Evolutionary conservation across 805 yeast genomes (phyloP).

Genomic region (Hanseniaspora taiwanica): DNA sequence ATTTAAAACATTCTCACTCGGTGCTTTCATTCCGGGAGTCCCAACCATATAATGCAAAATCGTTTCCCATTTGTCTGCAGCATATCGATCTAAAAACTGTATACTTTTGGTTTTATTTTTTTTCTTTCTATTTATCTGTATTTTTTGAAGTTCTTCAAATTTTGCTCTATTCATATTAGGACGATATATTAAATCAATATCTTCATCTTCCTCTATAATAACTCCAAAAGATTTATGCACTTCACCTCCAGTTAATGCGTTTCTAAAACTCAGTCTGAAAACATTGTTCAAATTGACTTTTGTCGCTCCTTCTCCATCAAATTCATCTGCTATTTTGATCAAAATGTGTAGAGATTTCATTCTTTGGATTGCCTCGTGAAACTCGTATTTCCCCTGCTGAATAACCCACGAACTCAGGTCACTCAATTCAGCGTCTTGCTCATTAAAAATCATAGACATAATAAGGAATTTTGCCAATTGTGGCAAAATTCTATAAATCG

Average conservation of each 20-base stretch:
- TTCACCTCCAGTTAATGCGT: constrained; percentile 73
- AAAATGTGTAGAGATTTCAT: constrained; percentile 65
- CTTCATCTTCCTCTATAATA: constrained; percentile 42
- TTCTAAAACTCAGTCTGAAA: constrained; percentile 62
- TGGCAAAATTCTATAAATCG: constrained; percentile 82
- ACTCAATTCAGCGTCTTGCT: constrained; percentile 50
- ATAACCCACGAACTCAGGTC: constrained; percentile 68
- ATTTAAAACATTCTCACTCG: constrained; percentile 71
- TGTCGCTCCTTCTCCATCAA: constrained; percentile 15
- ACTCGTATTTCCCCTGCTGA: constrained; percentile 35
- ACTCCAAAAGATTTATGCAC: constrained; percentile 65
- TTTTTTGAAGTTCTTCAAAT: constrained; percentile 1
- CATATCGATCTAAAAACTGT: constrained; percentile 64
- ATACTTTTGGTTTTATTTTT: constrained; percentile 22
- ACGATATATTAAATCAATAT: constrained; percentile 33
- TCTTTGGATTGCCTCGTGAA: constrained; percentile 68
- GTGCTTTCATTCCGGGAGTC: constrained; percentile 54
- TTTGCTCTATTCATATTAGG: constrained; percentile 1
- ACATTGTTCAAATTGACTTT: constrained; percentile 46
- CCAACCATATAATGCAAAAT: constrained; percentile 97
- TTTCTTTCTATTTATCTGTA: background rate
- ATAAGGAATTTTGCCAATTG: constrained; percentile 79
- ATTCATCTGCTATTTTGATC: constrained; percentile 36
- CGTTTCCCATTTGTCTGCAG: constrained; percentile 84
- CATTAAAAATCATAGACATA: constrained; percentile 76